Conservation (phyloP, 2,329 filamentous ascomycete genomes). For the Trichophyton schoenleinii region DNA sequence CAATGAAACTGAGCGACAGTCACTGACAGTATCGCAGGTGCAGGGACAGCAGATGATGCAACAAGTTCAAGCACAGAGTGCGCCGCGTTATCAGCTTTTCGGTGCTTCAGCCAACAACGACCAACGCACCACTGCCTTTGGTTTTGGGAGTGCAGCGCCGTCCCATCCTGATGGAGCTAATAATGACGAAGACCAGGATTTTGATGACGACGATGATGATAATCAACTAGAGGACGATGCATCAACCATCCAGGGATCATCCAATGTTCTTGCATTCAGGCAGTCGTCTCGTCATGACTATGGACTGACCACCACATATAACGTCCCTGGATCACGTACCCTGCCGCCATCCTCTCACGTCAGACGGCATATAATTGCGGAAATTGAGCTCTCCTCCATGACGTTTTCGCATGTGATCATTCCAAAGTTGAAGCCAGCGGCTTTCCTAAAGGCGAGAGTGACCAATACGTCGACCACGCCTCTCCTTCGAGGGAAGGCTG, state of each 20-base stretch:
- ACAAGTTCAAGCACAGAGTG: too few species aligned
- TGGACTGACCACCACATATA: conserved; percentile 32
- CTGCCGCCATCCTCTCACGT: conserved; percentile 23
- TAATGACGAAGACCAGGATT: background rate
- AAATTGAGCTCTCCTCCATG: conserved; percentile 25
- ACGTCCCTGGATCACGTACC: conserved; percentile 28
- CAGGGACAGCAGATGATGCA: too few species aligned
- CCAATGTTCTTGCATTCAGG: conserved; percentile 20
- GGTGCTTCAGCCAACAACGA: too few species aligned
- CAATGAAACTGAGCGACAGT: too few species aligned
- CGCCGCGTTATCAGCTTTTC: too few species aligned
- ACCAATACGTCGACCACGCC: conserved; percentile 26
- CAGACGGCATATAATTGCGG: conserved; percentile 28
- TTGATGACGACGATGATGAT: background rate
- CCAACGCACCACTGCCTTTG: too few species aligned
- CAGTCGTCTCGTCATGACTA: conserved; percentile 29
- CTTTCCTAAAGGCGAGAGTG: conserved; percentile 31
- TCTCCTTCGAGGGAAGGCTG: conserved; percentile 19
- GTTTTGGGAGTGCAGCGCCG: background rate
- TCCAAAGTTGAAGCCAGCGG: conserved; percentile 28
- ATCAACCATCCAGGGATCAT: conserved; percentile 11
- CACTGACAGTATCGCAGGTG: too few species aligned
- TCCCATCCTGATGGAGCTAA: background rate
- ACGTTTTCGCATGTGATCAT: conserved; percentile 28
- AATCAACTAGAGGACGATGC: conserved; percentile 13